Conservation (phyloP, 805 yeast genomes). For the Ogataea zsoltii region DNA sequence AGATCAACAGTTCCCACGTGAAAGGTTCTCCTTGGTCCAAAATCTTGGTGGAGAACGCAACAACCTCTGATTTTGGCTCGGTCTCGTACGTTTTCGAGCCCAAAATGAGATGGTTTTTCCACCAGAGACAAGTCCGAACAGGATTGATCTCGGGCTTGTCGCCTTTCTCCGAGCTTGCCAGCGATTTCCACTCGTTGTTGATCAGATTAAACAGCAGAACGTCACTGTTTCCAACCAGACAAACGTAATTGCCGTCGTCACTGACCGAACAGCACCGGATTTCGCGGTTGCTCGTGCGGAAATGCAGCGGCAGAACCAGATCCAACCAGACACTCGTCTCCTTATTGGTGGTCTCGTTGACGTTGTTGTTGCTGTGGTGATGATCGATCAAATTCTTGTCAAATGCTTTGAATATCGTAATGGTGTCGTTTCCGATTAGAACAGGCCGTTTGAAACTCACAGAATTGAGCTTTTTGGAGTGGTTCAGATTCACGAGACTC, state of each 20-base stretch:
- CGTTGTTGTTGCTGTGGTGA: constrained; percentile 27
- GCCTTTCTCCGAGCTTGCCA: constrained; percentile 34
- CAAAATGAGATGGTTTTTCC: constrained; percentile 34
- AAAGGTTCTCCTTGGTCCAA: constrained; percentile 27
- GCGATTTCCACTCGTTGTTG: constrained; percentile 48
- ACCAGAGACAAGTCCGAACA: constrained; percentile 39
- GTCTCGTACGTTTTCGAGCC: constrained; percentile 26
- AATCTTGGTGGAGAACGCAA: constrained; percentile 29
- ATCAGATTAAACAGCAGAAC: constrained; percentile 42
- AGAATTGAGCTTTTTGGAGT: constrained; percentile 24
- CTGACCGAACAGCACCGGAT: constrained; percentile 43
- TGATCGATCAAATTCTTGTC: constrained; percentile 42
- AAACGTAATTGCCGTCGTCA: constrained; percentile 48
- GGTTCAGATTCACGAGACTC: constrained; percentile 27
- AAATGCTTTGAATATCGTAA: constrained; percentile 47
- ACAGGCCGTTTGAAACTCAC: constrained; percentile 40
- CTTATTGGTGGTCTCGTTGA: constrained; percentile 26
- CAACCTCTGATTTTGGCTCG: constrained; percentile 31
- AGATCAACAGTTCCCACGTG: constrained; percentile 30
- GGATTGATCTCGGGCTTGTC: constrained; percentile 33
- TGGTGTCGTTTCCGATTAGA: constrained; percentile 39
- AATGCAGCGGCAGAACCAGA: constrained; percentile 46
- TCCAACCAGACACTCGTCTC: constrained; percentile 49
- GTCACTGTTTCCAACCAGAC: constrained; percentile 51
- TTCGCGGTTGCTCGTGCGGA: constrained; percentile 45